These are phyloP conservation scores for Albophoma yamanashiensis DNA, from an alignment of 2,329 filamentous ascomycete species.

Conservation along the genomic window DNA sequence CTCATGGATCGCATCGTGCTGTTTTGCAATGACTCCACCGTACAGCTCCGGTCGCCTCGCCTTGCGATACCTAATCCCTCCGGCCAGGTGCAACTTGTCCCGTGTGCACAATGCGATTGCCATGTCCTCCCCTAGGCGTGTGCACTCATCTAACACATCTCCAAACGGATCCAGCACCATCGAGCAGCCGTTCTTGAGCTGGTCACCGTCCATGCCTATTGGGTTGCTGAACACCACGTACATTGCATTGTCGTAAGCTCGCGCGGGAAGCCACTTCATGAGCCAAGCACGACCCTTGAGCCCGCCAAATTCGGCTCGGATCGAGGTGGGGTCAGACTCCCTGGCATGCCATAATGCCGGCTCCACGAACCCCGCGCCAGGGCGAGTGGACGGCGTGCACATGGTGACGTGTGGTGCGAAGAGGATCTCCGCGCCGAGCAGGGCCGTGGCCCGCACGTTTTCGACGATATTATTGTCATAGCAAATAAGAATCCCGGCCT, in stretches of 20 bases:
- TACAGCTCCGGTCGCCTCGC: conserved; percentile 7
- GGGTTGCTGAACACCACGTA: conserved; percentile 9
- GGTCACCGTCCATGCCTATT: conserved; percentile 8
- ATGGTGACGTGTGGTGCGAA: conserved; percentile 10
- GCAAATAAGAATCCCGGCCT: conserved; percentile 9
- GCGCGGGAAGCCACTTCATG: conserved; percentile 10
- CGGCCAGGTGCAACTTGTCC: conserved; percentile 7
- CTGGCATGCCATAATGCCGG: too few relatives aligned
- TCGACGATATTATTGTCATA: conserved; percentile 12
- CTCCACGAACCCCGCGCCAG: too few relatives aligned
- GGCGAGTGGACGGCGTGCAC: conserved; percentile 8
- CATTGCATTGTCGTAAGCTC: conserved; percentile 9
- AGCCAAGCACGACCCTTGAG: conserved; percentile 9
- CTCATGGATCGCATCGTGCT: too few relatives aligned
- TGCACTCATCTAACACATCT: conserved; percentile 8
- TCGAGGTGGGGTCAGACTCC: conserved; percentile 7
- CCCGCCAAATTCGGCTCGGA: conserved; percentile 9
- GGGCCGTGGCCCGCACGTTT: conserved; percentile 7
- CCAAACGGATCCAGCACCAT: conserved; percentile 9
- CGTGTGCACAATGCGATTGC: conserved; percentile 7
- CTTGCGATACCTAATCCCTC: conserved; percentile 6
- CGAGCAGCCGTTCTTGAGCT: conserved; percentile 10
- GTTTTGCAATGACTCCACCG: too few relatives aligned
- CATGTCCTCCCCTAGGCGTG: conserved; percentile 6
- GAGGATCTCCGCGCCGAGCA: conserved; percentile 7